Conservation (phyloP, 371 early-diverging fungal species). For the Nematocida ausubeli region DNA sequence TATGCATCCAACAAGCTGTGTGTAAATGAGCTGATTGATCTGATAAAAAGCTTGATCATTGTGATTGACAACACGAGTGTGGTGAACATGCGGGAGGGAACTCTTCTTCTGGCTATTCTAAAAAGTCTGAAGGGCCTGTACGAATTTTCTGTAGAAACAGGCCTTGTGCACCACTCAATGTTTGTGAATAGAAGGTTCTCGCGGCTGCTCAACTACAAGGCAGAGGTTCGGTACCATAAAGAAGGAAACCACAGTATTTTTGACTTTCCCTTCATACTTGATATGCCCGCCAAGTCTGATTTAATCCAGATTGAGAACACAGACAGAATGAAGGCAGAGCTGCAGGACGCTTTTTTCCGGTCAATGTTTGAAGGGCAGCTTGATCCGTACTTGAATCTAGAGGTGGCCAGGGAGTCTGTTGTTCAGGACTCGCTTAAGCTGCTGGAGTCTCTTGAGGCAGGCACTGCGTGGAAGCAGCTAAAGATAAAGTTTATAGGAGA, state of each 20-base stretch:
- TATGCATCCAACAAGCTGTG: conserved; percentile 17
- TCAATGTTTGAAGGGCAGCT: conserved; percentile 67
- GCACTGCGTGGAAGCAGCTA: conserved; percentile 65
- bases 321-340: conserved; percentile 63
- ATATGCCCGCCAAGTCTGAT: conserved; percentile 66
- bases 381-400: conserved; percentile 66
- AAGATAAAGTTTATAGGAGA: conserved; percentile 70
- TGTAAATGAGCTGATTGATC: conserved; percentile 59
- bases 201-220: conserved; percentile 61
- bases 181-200: conserved; percentile 63
- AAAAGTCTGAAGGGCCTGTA: conserved; percentile 60
- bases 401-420: conserved; percentile 59
- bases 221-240: conserved; percentile 61
- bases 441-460: conserved; percentile 42
- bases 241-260: conserved; percentile 57
- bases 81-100: conserved; percentile 56
- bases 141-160: conserved; percentile 57
- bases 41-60: conserved; percentile 45
- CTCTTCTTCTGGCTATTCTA: conserved; percentile 50
- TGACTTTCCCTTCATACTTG: conserved; percentile 64
- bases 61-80: conserved; percentile 46
- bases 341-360: conserved; percentile 68
- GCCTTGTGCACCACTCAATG: conserved; percentile 48
- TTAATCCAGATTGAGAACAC: conserved; percentile 65
- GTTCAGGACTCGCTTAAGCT: conserved; percentile 63